These are phyloP conservation scores for Platanthera zijinensis DNA, from an alignment of 106 monocot species.

Conservation along the genomic window DNA sequence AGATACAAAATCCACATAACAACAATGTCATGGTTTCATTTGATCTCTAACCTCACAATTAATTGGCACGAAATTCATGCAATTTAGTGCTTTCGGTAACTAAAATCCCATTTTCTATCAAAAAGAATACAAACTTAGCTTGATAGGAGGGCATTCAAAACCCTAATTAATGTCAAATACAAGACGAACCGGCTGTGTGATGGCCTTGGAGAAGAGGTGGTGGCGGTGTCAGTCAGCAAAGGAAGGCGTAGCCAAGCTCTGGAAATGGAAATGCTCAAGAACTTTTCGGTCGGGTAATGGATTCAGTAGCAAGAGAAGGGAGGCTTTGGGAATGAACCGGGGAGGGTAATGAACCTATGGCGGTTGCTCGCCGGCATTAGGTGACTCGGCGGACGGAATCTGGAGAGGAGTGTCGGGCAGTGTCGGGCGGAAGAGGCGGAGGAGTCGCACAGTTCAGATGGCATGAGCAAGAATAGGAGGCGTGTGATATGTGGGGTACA, in stretches of 20 bases:
- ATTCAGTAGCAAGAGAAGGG: constrained; percentile 40
- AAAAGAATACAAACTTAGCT: not conserved
- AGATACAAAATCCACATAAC: not conserved
- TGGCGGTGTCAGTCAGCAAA: constrained; percentile 59
- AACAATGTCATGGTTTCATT: not conserved
- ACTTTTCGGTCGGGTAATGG: constrained; percentile 84
- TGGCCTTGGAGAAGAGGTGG: constrained; percentile 86
- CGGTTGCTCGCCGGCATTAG: no score
- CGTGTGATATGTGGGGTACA: not conserved
- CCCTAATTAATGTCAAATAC: not conserved
- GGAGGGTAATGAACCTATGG: no score
- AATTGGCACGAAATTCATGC: not conserved
- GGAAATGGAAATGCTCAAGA: constrained; percentile 79
- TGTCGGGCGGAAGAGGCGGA: not conserved
- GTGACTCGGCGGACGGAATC: no score
- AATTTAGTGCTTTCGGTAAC: not conserved
- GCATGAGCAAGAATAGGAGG: not conserved
- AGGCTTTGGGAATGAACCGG: not conserved
- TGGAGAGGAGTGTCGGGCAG: no score
- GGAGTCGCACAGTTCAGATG: not conserved
- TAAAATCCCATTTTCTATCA: not conserved
- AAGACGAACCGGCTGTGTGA: constrained; percentile 61
- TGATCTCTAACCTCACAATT: not conserved
- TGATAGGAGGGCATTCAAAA: not conserved
- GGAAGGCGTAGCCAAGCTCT: constrained; percentile 39